Percentiles rank a stretch among this genome's conserved stretches.
These are phyloP conservation scores for Trypanosoma cruzi DNA, from an alignment of 208 protist species.

Conservation along the genomic window DNA sequence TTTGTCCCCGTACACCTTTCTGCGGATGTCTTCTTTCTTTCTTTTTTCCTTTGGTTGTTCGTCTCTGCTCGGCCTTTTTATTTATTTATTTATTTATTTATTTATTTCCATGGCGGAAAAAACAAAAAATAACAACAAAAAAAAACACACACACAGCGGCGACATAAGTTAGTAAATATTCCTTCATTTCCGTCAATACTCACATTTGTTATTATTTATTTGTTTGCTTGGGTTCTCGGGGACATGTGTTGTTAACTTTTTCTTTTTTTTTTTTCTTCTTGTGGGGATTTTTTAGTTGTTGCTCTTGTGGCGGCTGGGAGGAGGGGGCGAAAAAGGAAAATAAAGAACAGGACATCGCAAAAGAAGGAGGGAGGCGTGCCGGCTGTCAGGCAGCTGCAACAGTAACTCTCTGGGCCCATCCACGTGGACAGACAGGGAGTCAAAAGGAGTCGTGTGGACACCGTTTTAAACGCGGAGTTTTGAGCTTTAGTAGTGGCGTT, in stretches of 20 bases:
- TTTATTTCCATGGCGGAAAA: not conserved
- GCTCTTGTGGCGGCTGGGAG: not conserved
- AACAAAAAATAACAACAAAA: not conserved
- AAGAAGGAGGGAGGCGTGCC: no score
- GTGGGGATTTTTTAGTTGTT: no score
- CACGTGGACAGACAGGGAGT: no score
- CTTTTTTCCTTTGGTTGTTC: slow-evolving; percentile 17
- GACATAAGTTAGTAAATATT: slow-evolving; percentile 1
- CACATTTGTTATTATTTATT: slow-evolving; percentile 18
- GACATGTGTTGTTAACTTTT: no score
- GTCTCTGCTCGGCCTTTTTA: slow-evolving; percentile 18
- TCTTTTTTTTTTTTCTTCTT: slow-evolving; percentile 22
- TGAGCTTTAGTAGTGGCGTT: not conserved
- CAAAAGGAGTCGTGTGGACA: no score
- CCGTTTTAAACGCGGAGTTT: no score
- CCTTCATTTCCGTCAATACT: not conserved
- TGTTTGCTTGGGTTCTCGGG: not conserved
- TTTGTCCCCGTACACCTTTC: not conserved
- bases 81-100: slow-evolving; percentile 16
- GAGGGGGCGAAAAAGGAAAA: no score
- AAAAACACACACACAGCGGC: slow-evolving; percentile 6
- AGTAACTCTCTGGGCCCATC: no score
- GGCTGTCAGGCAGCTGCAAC: no score
- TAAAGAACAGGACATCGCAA: no score
- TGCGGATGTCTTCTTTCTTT: slow-evolving; percentile 8